Base-by-base conservation (phyloP, 768 basidiomycete genomes). In the Baorangia bicolor region DNA sequence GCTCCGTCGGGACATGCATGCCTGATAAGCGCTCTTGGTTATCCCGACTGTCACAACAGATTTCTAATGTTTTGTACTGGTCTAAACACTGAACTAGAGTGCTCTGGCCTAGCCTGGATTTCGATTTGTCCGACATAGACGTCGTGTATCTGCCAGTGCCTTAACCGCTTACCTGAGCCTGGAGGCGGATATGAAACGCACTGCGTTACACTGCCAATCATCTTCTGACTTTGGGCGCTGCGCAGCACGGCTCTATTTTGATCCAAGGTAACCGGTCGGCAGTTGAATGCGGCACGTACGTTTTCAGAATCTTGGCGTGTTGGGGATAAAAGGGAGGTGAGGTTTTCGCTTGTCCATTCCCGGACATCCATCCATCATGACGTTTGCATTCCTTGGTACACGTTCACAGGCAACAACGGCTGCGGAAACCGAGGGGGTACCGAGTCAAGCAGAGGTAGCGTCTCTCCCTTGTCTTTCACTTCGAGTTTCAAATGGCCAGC, bases 401-500 rank as follows among this genome's bases (percentile, higher is more conserved):
- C 25, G 1, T 33, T 37, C 51, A 11, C 45, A 43, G 20, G 38
- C 6, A 33, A 37, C 23, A 25, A 21, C 21, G 9, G 11, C 8
- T 20, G 41, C 31, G 20, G 37, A 41, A n/a, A n/a, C n/a, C 1
- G 46, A 34, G 14, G 43, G 2, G 12, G 31, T 21, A 38, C 49
- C 50, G 2, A 58, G 44, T 49, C 58, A 46, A 62, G 53, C 13
- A 54, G 59, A 66, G 57, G 65, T 66, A 10, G 4, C 4, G 16
- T 48, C 33, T 51, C n/a, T n/a, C 16, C 31, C 11, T 40, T 16
- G 11, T 43, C n/a, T 31, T 27, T 34, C n/a, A 14, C 3, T 21
- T 23, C 13, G 13, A 18, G 14, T 12, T 10, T 31, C 25, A 12
- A 16, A 14, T 25, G 21, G 50, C 13, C 20, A 10, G n/a, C 43